phyloP scores from a whole-genome alignment of 169 alveolate genomes.

The Plasmodium chabaudi region DNA sequence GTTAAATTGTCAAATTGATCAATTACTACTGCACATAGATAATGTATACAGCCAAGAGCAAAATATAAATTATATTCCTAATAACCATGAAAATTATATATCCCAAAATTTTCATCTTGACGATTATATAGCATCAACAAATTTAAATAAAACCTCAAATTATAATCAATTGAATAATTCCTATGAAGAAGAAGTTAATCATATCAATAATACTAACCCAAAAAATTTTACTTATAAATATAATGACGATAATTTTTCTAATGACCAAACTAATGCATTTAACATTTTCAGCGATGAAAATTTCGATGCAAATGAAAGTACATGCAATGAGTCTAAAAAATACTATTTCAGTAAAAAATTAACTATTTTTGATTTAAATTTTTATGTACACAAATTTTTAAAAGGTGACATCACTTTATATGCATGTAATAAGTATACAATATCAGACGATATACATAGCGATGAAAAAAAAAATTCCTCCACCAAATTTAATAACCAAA shows the following conservation, averaged over 20 bases:
- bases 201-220: background rate
- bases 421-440: slow-evolving; percentile 63
- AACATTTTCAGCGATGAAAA: background rate
- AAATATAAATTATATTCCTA: too few species aligned
- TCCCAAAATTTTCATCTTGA: background rate
- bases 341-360: slow-evolving; percentile 29
- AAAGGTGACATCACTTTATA: slow-evolving; percentile 54
- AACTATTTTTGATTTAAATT: slow-evolving; percentile 57
- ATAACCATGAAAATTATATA: background rate
- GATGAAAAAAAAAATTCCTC: background rate
- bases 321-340: slow-evolving; percentile 22
- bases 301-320: slow-evolving; percentile 2
- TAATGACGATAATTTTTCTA: background rate
- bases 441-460: slow-evolving; percentile 21
- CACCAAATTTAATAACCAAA: background rate
- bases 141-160: background rate
- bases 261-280: background rate
- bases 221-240: background rate
- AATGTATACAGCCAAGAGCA: slow-evolving; percentile 6
- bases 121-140: background rate
- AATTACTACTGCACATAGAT: slow-evolving; percentile 7
- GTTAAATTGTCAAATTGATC: background rate
- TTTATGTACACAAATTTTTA: slow-evolving; percentile 39
- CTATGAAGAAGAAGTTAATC: background rate
- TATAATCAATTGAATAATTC: background rate